Base-by-base conservation (phyloP, 768 basidiomycete genomes). In the Phanerochaete carnosa region DNA sequence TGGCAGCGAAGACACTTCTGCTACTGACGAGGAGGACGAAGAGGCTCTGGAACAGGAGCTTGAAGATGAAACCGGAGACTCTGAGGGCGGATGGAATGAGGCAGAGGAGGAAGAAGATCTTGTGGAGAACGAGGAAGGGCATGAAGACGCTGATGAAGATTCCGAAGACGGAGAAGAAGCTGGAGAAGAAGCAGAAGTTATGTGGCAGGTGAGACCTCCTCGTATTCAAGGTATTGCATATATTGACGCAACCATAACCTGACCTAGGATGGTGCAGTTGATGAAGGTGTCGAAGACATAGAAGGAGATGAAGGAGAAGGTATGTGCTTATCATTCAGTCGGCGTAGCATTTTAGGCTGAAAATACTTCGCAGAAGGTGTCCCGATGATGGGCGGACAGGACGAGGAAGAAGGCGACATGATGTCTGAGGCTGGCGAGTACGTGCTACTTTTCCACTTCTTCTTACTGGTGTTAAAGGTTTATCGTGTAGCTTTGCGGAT, bases 1-100 rank as follows among this genome's bases (percentile, higher is more conserved):
- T 0, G 90, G 88, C 26, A 92, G 89, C 62, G 91, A 90, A 61
- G 89, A 88, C 54, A 92, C 90, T 1, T 92, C 90, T 0, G 83
- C 84, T 50, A 87, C 86, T 0, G 90, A 86, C 23, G 89, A 89
- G 7, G 88, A 83, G 2, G 86, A 83, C 32, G 88, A 83, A 45
- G 89, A 84, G 46, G 89, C 84, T 22, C 83, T 84, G 33, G 89
- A 85, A 52, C 88, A 86, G 33, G 89, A 83, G 19, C 73, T 86
- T 1, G 86, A 83, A 45, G 79, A 84, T n/a, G 81, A 79, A 30
- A 77, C 78, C 7, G 84, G 78, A 33, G 84, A 81, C 43, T 82
- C 81, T 22, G 84, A 78, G 53, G 86, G 84, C 58, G 81, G 72
- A 32, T 92, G 90, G 84, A 78, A 79, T 15, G 82, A 81, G 29